A percentile compares a stretch with the other conserved stretches of the same genome.
Conservation (phyloP, 345 rosid species). For the Mercurialis annua region DNA sequence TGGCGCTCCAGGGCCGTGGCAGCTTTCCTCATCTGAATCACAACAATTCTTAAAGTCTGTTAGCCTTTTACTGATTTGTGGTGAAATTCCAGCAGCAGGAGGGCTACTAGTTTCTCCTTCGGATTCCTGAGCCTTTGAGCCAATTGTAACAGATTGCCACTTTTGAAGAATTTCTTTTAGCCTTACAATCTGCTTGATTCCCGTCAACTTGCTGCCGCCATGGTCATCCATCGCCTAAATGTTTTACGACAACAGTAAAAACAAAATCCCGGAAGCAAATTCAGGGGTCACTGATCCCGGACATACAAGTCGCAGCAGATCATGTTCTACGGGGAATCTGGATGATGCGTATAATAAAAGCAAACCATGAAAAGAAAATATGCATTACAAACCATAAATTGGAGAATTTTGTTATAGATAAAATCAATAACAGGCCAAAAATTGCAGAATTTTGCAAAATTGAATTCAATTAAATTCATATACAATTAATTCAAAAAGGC, state of each 20-base stretch:
- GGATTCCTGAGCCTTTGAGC: conserved; percentile 35
- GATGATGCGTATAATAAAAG: conserved; percentile 7
- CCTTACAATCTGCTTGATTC: conserved; percentile 78
- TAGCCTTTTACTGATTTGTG: conserved; percentile 50
- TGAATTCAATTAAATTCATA: too few relatives aligned
- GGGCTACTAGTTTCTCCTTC: conserved; percentile 15
- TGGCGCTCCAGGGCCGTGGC: conserved; percentile 67
- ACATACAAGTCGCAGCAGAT: conserved; percentile 39
- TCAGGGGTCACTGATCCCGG: conserved; percentile 25
- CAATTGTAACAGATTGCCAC: conserved; percentile 78
- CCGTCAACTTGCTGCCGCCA: conserved; percentile 54
- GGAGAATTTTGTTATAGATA: too few relatives aligned
- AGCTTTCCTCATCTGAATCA: conserved; percentile 84
- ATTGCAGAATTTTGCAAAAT: too few relatives aligned
- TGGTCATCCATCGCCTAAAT: conserved; percentile 55
- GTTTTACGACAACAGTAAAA: conserved; percentile 22
- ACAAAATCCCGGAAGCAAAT: conserved; percentile 14
- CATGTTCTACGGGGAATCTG: conserved; percentile 41
- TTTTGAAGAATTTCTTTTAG: conserved; percentile 83
- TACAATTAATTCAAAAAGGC: too few relatives aligned
- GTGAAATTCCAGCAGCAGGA: conserved; percentile 32
- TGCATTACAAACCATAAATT: too few relatives aligned
- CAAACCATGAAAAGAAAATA: background rate
- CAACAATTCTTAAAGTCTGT: conserved; percentile 30
- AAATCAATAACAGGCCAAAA: too few relatives aligned